A percentile compares a stretch with the other conserved stretches of the same genome.
Evolutionary conservation across 1,139 yeast genomes (phyloP).

Genomic region (Candida albicans): DNA sequence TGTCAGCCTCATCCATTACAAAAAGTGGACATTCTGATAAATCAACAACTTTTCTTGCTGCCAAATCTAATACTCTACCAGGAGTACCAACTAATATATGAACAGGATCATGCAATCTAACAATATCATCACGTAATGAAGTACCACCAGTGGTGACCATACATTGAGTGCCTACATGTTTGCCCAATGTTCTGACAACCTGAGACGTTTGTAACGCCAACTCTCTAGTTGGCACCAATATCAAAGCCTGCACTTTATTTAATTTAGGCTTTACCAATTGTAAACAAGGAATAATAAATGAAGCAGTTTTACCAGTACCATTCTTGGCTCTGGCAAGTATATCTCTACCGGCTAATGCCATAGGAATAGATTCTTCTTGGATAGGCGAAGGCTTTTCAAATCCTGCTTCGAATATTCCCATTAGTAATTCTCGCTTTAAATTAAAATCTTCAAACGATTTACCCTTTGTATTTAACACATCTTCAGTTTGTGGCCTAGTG

Average conservation of each 20-base stretch:
- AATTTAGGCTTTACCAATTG: constrained; percentile 83
- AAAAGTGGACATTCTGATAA: constrained; percentile 84
- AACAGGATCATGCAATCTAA: constrained; percentile 89
- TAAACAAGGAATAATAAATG: constrained; percentile 85
- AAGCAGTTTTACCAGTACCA: constrained; percentile 98
- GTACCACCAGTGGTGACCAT: constrained; percentile 99
- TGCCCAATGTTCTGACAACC: constrained; percentile 95
- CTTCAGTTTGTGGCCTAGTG: constrained; percentile 93
- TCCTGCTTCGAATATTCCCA: constrained; percentile 99
- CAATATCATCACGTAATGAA: constrained; percentile 85
- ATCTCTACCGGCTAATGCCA: constrained; percentile 94
- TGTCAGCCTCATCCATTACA: constrained; percentile 99
- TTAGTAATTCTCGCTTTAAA: constrained; percentile 85
- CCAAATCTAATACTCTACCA: constrained; percentile 94
- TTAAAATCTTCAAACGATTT: constrained; percentile 89
- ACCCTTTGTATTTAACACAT: constrained; percentile 90
- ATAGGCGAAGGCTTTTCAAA: constrained; percentile 98
- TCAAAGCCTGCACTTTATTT: constrained; percentile 83
- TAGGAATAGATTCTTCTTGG: constrained; percentile 96
- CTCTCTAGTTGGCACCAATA: constrained; percentile 92
- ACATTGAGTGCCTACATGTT: constrained; percentile 87
- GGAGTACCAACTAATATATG: constrained; percentile 93
- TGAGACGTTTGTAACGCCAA: constrained; percentile 96
- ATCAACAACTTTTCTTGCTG: constrained; percentile 84
- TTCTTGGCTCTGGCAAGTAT: constrained; percentile 97